A percentile compares a stretch with the other conserved stretches of the same genome.
phyloP scores from a whole-genome alignment of 495 filamentous ascomycete species.

The Cercophora samala region DNA sequence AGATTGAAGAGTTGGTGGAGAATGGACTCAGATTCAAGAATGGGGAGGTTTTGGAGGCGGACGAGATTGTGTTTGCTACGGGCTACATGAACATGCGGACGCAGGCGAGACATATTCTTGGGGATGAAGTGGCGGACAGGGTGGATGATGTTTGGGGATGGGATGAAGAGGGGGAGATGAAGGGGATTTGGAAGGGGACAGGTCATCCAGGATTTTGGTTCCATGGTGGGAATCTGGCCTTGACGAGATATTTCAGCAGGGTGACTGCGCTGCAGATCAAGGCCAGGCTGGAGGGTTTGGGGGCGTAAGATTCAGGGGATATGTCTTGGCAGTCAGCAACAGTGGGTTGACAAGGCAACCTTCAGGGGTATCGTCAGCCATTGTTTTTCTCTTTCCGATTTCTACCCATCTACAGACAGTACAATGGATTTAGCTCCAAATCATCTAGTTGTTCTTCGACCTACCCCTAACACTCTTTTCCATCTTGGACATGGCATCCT shows the following conservation, averaged over 20 bases:
- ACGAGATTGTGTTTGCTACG: constrained; percentile 80
- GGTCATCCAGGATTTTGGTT: constrained; percentile 81
- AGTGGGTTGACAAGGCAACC: background rate
- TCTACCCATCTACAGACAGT: background rate
- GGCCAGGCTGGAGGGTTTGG: constrained; percentile 56
- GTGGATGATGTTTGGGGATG: constrained; percentile 74
- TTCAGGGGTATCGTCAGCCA: background rate
- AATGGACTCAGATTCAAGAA: constrained; percentile 64
- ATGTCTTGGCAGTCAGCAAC: background rate
- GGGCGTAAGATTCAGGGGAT: background rate
- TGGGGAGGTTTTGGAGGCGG: constrained; percentile 64
- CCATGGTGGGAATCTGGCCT: constrained; percentile 74
- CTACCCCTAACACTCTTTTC: constrained; percentile 9
- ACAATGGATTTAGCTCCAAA: too few relatives aligned
- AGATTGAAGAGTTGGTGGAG: constrained; percentile 58
- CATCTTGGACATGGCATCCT: constrained; percentile 26
- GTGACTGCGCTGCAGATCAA: constrained; percentile 75
- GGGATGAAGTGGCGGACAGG: constrained; percentile 63
- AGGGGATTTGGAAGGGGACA: constrained; percentile 65
- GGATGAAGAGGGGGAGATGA: constrained; percentile 72
- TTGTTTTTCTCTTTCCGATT: background rate
- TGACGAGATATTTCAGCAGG: constrained; percentile 69
- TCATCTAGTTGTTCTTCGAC: background rate
- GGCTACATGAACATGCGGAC: constrained; percentile 80
- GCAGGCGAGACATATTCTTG: constrained; percentile 60